Evolutionary conservation across 164 flowering plant genomes (phyloP), one percentile per base, ranked within the genome.

Genomic region (Tetracentron sinense): DNA sequence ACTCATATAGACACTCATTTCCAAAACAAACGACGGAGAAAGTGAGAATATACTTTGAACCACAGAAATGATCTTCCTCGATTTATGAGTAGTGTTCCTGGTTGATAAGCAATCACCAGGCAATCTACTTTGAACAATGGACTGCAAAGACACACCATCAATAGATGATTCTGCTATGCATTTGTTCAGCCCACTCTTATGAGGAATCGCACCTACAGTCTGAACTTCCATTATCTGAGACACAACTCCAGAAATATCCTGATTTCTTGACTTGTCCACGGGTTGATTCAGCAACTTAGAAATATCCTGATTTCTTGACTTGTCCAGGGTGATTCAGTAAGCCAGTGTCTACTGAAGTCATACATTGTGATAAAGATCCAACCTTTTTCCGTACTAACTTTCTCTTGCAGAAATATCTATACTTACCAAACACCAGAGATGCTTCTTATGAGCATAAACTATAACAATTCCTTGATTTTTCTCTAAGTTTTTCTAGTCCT

Each of bases 331-430:
- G 75, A 57, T 57, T 73, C 48, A 20, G 55, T 16, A 46, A 14
- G 20, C 58, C 71, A 62, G 30, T 5, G 28, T 63, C 71, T 38
- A 52, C 71, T 7, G 64, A n/a, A 50, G 59, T 54, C 23, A 64
- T 51, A 64, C 58, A 58, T 11, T 54, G 74, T 17, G 79, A 69
- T 50, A 70, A 60, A 26, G 79, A 71, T 42, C 72, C 81, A 15
- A 75, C 42, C 51, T 75, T 81, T 69, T 78, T 82, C 58, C 44
- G 63, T 21, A 17, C 49, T 53, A 58, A 56, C 67, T 74, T 85
- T 71, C 77, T 88, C 84, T 84, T 85, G 35, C 90, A 85, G 69
- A 65, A 69, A 72, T 83, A 82, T 23, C 76, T 83, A 63, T 78
- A 72, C 54, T 79, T 79, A 17, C 80, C 83, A 50, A n/a, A 58